Evolutionary conservation across 2,329 filamentous ascomycete species (phyloP), one percentile per base, ranked within the genome.

Genomic region (Aspergillus clavatus): DNA sequence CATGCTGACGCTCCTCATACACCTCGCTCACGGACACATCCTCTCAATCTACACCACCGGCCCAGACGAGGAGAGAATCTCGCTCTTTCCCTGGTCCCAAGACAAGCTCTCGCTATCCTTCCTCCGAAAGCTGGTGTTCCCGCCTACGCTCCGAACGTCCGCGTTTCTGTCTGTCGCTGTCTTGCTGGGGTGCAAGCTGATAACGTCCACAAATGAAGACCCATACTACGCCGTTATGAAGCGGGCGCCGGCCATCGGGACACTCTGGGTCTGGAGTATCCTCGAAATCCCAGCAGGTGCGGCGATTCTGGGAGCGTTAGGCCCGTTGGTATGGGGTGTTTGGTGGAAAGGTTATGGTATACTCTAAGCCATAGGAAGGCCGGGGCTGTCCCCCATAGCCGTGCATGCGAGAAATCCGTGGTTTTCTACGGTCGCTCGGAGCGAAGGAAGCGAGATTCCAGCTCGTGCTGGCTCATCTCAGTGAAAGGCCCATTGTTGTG

Each of bases 201-300:
- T 97, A 39, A 75, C 87, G 55, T 81, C 90, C 42, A 89, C 86
- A 21, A 97, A 96, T 60, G 77, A 74, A 23, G 80, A 83, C 53
- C 81, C 84, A 4, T 97, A 96, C 60, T 82, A 94, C 56, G 86
- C 86, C 5, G 83, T 95, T 16, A 90, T 97, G 88, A 94, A 95
- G 72, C 83, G 82, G 52, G 86, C 89, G 0, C 93, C 93, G n/a
- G 83, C 89, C 4, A 66, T 96, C 11, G 93, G 89, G 0, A 91
- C 87, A 31, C 67, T 97, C 14, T 97, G 91, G 90, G 79, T 97
- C 4, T 97, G 91, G 89, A 82, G 86, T 24, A 84, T 97, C 18
- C 77, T 97, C 38, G 93, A 98, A 71, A 78, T 96, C 69, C 78
- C 88, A 44, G 72, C 95, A 31, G 60, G 74, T 0, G 82, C 79